These are phyloP conservation scores for Sicyos edulis DNA, from an alignment of 306 rosid genomes.

Conservation along the genomic window DNA sequence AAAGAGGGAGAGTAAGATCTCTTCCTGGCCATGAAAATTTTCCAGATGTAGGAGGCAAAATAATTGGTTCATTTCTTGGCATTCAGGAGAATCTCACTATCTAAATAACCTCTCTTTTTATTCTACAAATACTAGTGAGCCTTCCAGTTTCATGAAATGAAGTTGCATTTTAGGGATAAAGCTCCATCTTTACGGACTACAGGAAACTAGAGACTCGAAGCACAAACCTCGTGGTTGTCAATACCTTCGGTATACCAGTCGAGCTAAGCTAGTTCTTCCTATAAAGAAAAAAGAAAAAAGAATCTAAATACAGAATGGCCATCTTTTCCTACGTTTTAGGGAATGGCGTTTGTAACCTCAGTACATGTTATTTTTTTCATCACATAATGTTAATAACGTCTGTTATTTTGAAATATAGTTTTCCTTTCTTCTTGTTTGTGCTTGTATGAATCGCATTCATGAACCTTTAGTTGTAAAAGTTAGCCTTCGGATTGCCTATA, in stretches of 20 bases:
- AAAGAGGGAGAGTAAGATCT: conserved; percentile 66
- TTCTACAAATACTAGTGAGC: neutral
- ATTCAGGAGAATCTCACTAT: conserved; percentile 89
- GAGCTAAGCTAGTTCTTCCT: too few relatives aligned
- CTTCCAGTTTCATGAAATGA: too few relatives aligned
- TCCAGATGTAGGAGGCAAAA: conserved; percentile 90
- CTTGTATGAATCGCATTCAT: neutral
- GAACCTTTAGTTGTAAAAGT: neutral
- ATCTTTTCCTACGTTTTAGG: neutral
- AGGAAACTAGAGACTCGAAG: neutral
- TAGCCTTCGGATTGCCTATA: neutral
- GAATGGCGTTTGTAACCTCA: neutral
- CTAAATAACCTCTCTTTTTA: conserved; percentile 32
- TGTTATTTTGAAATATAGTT: neutral
- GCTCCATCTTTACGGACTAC: neutral
- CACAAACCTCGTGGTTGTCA: too few relatives aligned
- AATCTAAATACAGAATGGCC: neutral
- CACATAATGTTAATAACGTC: neutral
- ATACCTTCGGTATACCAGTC: neutral
- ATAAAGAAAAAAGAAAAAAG: too few relatives aligned
- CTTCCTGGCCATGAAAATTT: conserved; percentile 71
- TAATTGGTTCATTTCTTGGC: conserved; percentile 74
- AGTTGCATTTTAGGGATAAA: too few relatives aligned
- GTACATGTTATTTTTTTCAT: neutral
- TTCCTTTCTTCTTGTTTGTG: too few relatives aligned